Evolutionary conservation across 768 basidiomycete species (phyloP).

Genomic region (Suillus tomentosus): DNA sequence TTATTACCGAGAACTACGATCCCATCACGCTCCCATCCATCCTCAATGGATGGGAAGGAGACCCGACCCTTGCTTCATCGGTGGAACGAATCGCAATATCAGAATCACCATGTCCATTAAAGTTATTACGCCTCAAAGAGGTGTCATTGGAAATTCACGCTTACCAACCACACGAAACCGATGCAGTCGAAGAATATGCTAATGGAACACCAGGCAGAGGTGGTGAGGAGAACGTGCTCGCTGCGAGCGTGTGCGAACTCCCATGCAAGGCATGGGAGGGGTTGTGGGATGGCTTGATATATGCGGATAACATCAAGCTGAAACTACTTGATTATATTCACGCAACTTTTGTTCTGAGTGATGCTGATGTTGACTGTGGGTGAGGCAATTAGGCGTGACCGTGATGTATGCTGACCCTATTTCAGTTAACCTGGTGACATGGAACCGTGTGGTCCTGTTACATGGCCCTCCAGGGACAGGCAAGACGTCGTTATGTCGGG

Average conservation of each 20-base stretch:
- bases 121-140: slow-evolving; percentile 56
- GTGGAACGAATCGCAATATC: slow-evolving; percentile 78
- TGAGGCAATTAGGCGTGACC: slow-evolving; percentile 14
- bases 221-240: slow-evolving; percentile 72
- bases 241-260: slow-evolving; percentile 87
- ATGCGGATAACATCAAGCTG: slow-evolving; percentile 79
- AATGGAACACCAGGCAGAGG: slow-evolving; percentile 55
- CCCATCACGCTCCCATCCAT: slow-evolving; percentile 70
- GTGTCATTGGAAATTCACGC: slow-evolving; percentile 80
- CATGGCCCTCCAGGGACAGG: slow-evolving; percentile 98
- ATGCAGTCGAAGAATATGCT: slow-evolving; percentile 74
- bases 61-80: slow-evolving; percentile 67
- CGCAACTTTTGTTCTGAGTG: slow-evolving; percentile 90
- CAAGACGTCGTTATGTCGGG: slow-evolving; percentile 93
- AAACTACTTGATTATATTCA: slow-evolving; percentile 93
- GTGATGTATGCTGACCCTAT: slow-evolving; percentile 13
- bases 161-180: slow-evolving; percentile 75
- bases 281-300: slow-evolving; percentile 91
- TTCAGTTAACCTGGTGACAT: slow-evolving; percentile 85
- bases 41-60: slow-evolving; percentile 78
- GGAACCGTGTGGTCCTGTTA: slow-evolving; percentile 93
- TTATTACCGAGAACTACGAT: slow-evolving; percentile 56
- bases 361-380: slow-evolving; percentile 83
- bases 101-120: slow-evolving; percentile 65
- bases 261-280: slow-evolving; percentile 86